Evolutionary conservation across 108 stramenopile genomes (phyloP).

Genomic region (Stephanodiscus minutulus): DNA sequence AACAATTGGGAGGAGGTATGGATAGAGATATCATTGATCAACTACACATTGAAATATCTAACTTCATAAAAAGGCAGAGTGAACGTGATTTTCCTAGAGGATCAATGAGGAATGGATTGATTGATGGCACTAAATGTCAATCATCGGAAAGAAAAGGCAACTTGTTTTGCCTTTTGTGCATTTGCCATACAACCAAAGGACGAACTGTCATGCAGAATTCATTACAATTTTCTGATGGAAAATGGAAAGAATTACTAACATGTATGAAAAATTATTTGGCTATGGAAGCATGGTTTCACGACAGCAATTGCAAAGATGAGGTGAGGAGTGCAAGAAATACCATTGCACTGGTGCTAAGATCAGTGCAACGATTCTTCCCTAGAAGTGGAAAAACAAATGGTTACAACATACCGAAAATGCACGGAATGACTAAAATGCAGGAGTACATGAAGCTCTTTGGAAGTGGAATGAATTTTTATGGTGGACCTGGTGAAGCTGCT

Average conservation of each 20-base stretch:
- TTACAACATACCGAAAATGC: not conserved
- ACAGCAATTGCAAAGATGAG: not conserved
- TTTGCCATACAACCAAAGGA: not conserved
- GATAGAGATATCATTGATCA: not conserved
- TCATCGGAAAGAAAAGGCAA: not conserved
- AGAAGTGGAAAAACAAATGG: not conserved
- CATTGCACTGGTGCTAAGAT: not conserved
- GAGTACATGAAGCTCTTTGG: not conserved
- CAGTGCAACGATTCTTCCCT: not conserved
- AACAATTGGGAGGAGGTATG: not conserved
- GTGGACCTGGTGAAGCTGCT: not conserved
- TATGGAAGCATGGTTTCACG: not conserved
- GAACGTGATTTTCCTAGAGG: slow-evolving; percentile 3
- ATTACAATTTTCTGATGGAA: not conserved
- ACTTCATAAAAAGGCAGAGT: not conserved
- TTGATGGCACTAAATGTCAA: slow-evolving; percentile 4
- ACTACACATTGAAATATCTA: not conserved
- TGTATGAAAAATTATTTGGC: not conserved
- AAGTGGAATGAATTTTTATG: not conserved
- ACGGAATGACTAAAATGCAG: not conserved
- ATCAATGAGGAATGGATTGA: not conserved
- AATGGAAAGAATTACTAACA: not conserved
- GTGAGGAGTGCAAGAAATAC: not conserved
- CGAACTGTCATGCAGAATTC: not conserved
- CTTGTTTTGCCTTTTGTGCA: not conserved